Percentiles rank a stretch among this genome's conserved stretches.
phyloP scores from a whole-genome alignment of 768 basidiomycete genomes.

The Crepidotus variabilis region DNA sequence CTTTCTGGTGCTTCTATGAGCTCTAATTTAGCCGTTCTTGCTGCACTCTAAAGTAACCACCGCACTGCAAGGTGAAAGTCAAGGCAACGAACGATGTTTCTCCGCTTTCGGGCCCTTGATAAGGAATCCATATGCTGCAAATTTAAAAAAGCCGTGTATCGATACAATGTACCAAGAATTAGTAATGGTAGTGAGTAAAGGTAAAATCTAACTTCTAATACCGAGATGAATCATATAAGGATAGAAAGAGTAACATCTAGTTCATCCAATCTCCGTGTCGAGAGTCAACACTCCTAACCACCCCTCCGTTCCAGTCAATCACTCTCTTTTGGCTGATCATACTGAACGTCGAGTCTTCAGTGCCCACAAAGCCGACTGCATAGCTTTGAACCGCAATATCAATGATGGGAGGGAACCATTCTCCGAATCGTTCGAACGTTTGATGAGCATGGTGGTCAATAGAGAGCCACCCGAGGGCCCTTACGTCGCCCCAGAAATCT shows the following conservation, averaged over 20 bases:
- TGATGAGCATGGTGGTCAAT: slow-evolving; percentile 33
- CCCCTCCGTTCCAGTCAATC: slow-evolving; percentile 52
- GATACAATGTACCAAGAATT: no score
- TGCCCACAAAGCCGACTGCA: slow-evolving; percentile 57
- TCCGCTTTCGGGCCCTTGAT: no score
- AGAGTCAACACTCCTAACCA: slow-evolving; percentile 3
- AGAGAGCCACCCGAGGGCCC: slow-evolving; percentile 36
- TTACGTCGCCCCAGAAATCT: slow-evolving; percentile 37
- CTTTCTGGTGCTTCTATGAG: no score
- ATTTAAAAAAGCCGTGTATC: no score
- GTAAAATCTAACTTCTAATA: neutral
- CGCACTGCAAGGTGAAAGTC: no score
- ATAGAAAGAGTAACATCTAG: neutral
- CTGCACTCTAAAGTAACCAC: no score
- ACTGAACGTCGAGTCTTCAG: slow-evolving; percentile 53
- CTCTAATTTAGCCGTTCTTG: no score
- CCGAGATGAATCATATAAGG: neutral
- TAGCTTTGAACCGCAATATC: slow-evolving; percentile 56
- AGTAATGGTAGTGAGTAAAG: no score
- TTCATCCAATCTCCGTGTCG: neutral
- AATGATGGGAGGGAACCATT: slow-evolving; percentile 49
- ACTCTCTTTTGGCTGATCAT: slow-evolving; percentile 50
- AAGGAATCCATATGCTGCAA: no score
- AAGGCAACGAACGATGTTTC: no score
- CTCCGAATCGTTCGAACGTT: slow-evolving; percentile 33